Evolutionary conservation across 441 rosid species (phyloP).

Genomic region (Capsella rubella): DNA sequence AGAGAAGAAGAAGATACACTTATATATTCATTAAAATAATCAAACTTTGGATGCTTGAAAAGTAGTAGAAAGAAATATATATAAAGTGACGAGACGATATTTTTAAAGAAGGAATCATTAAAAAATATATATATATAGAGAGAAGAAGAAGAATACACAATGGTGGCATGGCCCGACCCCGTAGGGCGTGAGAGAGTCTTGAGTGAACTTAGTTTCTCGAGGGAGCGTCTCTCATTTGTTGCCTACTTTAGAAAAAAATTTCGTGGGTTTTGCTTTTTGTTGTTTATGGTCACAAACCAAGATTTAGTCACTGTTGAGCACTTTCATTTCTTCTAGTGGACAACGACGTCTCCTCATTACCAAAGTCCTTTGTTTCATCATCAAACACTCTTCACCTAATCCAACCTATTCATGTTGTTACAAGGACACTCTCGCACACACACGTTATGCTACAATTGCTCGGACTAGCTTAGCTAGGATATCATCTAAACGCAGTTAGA

Average conservation of each 20-base stretch:
- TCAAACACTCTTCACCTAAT: conserved; percentile 27
- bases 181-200: conserved; percentile 39
- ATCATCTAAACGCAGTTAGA: neutral
- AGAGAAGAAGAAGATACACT: conserved; percentile 41
- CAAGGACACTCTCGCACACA: conserved; percentile 20
- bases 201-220: conserved; percentile 44
- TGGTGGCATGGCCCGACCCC: conserved; percentile 45
- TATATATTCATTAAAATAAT: conserved; percentile 37
- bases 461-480: neutral
- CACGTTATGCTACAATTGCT: neutral
- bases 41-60: conserved; percentile 44
- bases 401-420: conserved; percentile 37
- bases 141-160: conserved; percentile 29
- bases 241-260: conserved; percentile 20
- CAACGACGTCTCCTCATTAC: conserved; percentile 26
- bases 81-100: conserved; percentile 28
- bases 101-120: conserved; percentile 30
- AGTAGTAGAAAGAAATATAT: conserved; percentile 36
- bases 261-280: conserved; percentile 47
- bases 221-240: conserved; percentile 44
- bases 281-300: conserved; percentile 48
- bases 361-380: conserved; percentile 43
- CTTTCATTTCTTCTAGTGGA: conserved; percentile 42
- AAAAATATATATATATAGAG: neutral
- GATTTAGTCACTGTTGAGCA: conserved; percentile 36